Evolutionary conservation across 1,139 yeast species (phyloP), one percentile per base, ranked within the genome.

Genomic region (Suhomyces bokatorum): DNA sequence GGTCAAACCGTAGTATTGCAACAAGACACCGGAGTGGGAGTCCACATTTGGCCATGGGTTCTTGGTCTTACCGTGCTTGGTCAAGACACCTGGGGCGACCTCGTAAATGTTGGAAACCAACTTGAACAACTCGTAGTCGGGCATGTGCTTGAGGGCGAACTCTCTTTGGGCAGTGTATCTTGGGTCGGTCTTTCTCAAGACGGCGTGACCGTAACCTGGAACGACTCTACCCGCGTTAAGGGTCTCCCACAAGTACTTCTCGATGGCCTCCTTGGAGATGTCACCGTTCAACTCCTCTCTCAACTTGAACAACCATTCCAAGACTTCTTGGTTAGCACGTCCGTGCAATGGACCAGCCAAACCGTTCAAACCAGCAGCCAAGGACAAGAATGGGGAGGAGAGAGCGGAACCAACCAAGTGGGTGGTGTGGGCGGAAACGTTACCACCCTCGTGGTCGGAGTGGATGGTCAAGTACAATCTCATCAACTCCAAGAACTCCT

Each of bases 31-130:
- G 44, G 97, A 90, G 75, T 89, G 96, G 48, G 97, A 88, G 75
- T 91, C 98, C 60, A 91, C 98, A 72, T 91, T 91, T 73, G 98
- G 98, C 93, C 93, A 90, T 75, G 97, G 97, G 83, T 90, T 91
- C 83, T 89, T 88, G 66, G 97, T 90, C 83, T 91, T 91, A 73
- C 98, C 98, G 73, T 91, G 98, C 78, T 89, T 81, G 66, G 95
- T 86, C 68, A 91, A 81, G 52, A 91, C 98, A 61, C 81, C 86
- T 68, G 98, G 98, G 53, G 97, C 98, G 64, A 91, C 93, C 69
- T 90, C 91, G 73, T 90, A 89, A 59, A 90, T 86, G 73, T 85
- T 81, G 48, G 95, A 84, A 50, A 90, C 98, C 61, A 90, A 81
- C 75, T 86, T 83, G 83, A 89, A 90, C 73, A 86, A 75, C 63